Evolutionary conservation across 306 rosid genomes (phyloP).

Genomic region (Hippophae tibetana): DNA sequence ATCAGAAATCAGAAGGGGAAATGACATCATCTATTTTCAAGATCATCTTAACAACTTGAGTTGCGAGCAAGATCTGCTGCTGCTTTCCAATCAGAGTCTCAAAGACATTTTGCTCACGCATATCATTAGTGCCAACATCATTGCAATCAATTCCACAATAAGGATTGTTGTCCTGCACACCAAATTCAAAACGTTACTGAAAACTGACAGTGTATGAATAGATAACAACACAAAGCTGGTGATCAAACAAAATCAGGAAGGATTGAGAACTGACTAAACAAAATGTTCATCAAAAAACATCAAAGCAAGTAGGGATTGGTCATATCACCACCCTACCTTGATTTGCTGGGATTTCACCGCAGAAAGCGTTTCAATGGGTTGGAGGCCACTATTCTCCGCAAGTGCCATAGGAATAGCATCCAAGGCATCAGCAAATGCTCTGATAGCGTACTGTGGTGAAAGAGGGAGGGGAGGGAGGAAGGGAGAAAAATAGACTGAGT

Average conservation of each 20-base stretch:
- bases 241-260: background rate
- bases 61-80: conserved; percentile 86
- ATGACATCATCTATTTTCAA: conserved; percentile 92
- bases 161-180: conserved; percentile 62
- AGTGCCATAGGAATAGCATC: conserved; percentile 93
- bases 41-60: conserved; percentile 98
- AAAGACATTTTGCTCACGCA: conserved; percentile 81
- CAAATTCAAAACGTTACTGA: conserved; percentile 6
- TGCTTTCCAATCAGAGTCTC: conserved; percentile 94
- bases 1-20: conserved; percentile 56
- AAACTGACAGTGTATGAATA: background rate
- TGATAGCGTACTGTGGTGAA: conserved; percentile 74
- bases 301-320: background rate
- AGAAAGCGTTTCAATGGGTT: conserved; percentile 88
- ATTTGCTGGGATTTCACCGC: conserved; percentile 90
- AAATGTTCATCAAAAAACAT: background rate
- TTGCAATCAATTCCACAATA: conserved; percentile 87
- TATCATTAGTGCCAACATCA: conserved; percentile 85
- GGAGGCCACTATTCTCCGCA: conserved; percentile 97
- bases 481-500: conserved; percentile 1
- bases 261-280: background rate
- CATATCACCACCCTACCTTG: conserved; percentile 38
- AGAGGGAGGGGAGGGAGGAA: background rate
- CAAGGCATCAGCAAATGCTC: conserved; percentile 93
- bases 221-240: background rate